Conservation (phyloP, 805 yeast species). For the Yarrowia deformans region DNA sequence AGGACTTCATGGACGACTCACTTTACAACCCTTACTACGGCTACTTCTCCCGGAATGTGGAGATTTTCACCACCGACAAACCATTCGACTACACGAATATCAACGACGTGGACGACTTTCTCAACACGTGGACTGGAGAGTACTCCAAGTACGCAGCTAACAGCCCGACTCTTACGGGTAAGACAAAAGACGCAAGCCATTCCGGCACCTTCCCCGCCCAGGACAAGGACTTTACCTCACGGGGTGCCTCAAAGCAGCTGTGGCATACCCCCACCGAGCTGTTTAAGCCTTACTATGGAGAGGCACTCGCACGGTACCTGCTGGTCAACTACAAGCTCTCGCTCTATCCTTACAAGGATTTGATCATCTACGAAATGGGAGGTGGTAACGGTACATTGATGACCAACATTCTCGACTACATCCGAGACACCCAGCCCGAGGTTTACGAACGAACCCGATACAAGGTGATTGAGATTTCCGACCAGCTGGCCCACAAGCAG, state of each 20-base stretch:
- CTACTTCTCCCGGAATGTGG: slow-evolving; percentile 79
- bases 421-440: slow-evolving; percentile 69
- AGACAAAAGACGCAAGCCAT: slow-evolving; percentile 40
- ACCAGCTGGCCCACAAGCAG: slow-evolving; percentile 67
- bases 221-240: slow-evolving; percentile 28
- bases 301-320: slow-evolving; percentile 81
- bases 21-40: slow-evolving; percentile 84
- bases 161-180: slow-evolving; percentile 43
- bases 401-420: slow-evolving; percentile 73
- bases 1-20: slow-evolving; percentile 86
- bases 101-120: slow-evolving; percentile 70
- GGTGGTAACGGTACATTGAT: slow-evolving; percentile 90
- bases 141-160: slow-evolving; percentile 60
- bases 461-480: slow-evolving; percentile 74
- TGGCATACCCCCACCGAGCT: slow-evolving; percentile 94
- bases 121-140: slow-evolving; percentile 70
- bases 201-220: slow-evolving; percentile 37
- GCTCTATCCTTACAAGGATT: slow-evolving; percentile 70
- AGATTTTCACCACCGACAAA: slow-evolving; percentile 70
- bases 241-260: slow-evolving; percentile 60
- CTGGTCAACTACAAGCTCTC: slow-evolving; percentile 73
- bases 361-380: slow-evolving; percentile 85
- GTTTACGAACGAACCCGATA: slow-evolving; percentile 73
- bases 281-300: slow-evolving; percentile 82
- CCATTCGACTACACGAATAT: slow-evolving; percentile 70